phyloP scores from a whole-genome alignment of 1,284 basidiomycete genomes.

The Pyrrhoderma noxium region DNA sequence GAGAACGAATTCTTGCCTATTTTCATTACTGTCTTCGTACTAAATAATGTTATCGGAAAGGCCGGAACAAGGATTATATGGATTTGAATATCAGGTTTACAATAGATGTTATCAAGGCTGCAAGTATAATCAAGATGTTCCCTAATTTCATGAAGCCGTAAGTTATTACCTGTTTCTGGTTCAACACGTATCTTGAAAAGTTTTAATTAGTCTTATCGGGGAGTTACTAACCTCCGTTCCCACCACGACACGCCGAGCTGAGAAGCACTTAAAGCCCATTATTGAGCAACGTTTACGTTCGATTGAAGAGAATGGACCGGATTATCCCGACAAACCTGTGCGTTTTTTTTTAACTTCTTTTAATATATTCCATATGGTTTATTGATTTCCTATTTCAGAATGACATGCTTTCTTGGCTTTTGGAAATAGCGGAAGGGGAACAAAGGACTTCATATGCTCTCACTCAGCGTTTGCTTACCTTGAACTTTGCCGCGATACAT shows the following conservation, averaged over 20 bases:
- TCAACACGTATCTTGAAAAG: neutral
- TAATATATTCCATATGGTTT: neutral
- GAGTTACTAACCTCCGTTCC: conserved; percentile 9
- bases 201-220: conserved; percentile 2
- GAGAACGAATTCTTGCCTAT: conserved; percentile 3
- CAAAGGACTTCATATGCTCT: conserved; percentile 28
- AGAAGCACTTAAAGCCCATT: conserved; percentile 29
- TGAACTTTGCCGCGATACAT: conserved; percentile 37
- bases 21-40: too few species aligned
- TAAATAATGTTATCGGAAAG: neutral
- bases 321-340: conserved; percentile 35
- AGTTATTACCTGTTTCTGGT: neutral
- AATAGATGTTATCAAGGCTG: conserved; percentile 3
- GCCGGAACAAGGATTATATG: conserved; percentile 11
- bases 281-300: conserved; percentile 31
- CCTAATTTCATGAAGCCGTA: conserved; percentile 9
- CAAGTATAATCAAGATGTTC: conserved; percentile 9
- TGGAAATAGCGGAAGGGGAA: conserved; percentile 32
- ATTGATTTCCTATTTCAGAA: conserved; percentile 25
- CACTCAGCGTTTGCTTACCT: conserved; percentile 27
- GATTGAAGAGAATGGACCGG: conserved; percentile 27
- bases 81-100: conserved; percentile 6
- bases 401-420: conserved; percentile 38
- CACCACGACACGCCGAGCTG: conserved; percentile 13
- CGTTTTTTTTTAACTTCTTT: conserved; percentile 10